Evolutionary conservation across 2,329 filamentous ascomycete species (phyloP).

Genomic region (Hypoxylon sp.): DNA sequence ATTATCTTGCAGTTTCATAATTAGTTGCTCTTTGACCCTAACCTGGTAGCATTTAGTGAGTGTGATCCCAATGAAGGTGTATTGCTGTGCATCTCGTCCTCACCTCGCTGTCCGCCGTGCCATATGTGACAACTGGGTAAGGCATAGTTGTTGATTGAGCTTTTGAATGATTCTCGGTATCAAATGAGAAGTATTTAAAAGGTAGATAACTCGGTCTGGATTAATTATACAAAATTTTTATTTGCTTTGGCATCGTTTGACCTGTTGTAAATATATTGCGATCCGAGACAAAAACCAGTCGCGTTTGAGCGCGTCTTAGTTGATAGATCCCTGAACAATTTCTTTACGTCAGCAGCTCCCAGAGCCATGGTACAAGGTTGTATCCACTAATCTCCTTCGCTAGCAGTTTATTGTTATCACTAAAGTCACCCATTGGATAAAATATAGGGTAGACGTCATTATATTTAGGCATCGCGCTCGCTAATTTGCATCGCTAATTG

Average conservation of each 20-base stretch:
- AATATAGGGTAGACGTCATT: neutral
- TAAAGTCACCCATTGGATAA: neutral
- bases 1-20: constrained; percentile 25
- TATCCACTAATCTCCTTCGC: neutral
- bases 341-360: constrained; percentile 5
- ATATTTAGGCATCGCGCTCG: neutral
- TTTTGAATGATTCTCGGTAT: neutral
- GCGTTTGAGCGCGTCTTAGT: constrained; percentile 7
- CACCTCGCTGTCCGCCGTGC: constrained; percentile 12
- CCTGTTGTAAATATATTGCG: neutral
- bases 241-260: neutral
- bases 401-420: neutral
- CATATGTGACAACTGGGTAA: neutral
- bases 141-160: neutral
- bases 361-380: neutral
- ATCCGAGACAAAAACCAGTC: neutral
- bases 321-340: neutral
- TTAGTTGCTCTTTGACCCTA: constrained; percentile 15
- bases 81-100: neutral
- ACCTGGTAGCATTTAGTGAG: constrained; percentile 12
- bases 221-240: neutral
- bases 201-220: neutral
- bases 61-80: neutral
- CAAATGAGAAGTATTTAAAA: neutral
- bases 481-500: neutral